Percentiles rank a stretch among this genome's conserved stretches.
Conservation (phyloP, 140 eudicot genomes). For the Artemisia princeps region DNA sequence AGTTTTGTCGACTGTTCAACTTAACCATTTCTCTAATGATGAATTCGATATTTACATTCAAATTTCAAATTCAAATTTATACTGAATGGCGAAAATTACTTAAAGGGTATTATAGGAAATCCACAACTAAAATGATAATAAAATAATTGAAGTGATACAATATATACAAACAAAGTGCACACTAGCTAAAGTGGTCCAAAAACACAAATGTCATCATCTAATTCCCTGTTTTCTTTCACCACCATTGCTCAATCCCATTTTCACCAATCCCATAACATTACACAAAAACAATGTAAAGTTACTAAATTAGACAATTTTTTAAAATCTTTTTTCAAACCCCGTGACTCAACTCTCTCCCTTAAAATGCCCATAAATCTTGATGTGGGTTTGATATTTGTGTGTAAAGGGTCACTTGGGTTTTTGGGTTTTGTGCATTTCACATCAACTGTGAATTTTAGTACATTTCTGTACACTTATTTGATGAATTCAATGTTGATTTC, state of each 20-base stretch:
- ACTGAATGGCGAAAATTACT: neutral
- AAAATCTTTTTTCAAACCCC: neutral
- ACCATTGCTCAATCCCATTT: constrained; percentile 2
- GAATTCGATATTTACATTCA: no score
- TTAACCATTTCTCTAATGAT: no score
- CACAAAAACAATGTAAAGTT: neutral
- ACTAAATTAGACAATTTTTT: constrained; percentile 2
- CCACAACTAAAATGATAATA: neutral
- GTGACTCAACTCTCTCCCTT: constrained; percentile 26
- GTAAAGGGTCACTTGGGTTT: neutral
- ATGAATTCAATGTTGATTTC: constrained; percentile 18
- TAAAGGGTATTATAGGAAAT: constrained; percentile 10
- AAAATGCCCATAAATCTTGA: constrained; percentile 21
- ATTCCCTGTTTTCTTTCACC: constrained; percentile 18
- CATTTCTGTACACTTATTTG: constrained; percentile 8
- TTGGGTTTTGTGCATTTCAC: constrained; percentile 22
- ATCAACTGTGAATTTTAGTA: constrained; percentile 18
- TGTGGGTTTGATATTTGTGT: no score
- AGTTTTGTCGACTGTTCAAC: no score
- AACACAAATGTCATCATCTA: constrained; percentile 14
- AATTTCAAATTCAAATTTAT: neutral
- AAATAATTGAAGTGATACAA: constrained; percentile 22
- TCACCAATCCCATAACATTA: constrained; percentile 12
- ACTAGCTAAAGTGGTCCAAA: constrained; percentile 26
- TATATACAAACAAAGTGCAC: constrained; percentile 5